Evolutionary conservation across 371 early-diverging fungal species (phyloP).

Genomic region (Apophysomyces variabilis): DNA sequence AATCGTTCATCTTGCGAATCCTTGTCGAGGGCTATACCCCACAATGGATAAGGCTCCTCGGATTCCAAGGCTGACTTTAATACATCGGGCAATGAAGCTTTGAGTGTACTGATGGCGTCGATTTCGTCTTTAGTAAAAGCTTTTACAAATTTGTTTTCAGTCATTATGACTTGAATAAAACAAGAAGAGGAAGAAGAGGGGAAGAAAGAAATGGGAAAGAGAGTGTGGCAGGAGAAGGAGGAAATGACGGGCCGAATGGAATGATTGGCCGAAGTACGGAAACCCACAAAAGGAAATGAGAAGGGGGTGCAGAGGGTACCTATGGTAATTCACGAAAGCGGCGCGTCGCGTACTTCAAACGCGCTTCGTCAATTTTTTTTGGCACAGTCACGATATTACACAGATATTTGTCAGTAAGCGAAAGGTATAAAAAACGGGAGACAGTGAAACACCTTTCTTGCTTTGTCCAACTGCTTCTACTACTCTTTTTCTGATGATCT

Average conservation of each 20-base stretch:
- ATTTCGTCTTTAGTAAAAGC: constrained; percentile 48
- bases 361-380: constrained; percentile 5
- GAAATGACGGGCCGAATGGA: constrained; percentile 4
- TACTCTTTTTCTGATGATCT: neutral
- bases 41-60: constrained; percentile 45
- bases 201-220: neutral
- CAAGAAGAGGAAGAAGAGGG: neutral
- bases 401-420: constrained; percentile 7
- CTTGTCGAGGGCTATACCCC: constrained; percentile 55
- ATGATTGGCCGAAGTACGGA: constrained; percentile 9
- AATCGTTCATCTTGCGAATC: constrained; percentile 54
- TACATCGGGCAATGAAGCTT: constrained; percentile 50
- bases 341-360: constrained; percentile 7
- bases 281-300: constrained; percentile 7
- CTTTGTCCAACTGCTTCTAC: neutral
- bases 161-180: constrained; percentile 10
- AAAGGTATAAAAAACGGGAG: constrained; percentile 10
- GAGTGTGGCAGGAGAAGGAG: neutral
- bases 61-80: constrained; percentile 27
- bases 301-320: neutral
- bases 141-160: constrained; percentile 28
- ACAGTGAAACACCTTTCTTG: neutral
- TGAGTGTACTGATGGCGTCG: constrained; percentile 48
- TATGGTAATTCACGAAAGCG: neutral
- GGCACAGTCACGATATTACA: constrained; percentile 11